Base-by-base conservation (phyloP, 202 grass and related monocot species). In the Schoenoplectus triqueter region DNA sequence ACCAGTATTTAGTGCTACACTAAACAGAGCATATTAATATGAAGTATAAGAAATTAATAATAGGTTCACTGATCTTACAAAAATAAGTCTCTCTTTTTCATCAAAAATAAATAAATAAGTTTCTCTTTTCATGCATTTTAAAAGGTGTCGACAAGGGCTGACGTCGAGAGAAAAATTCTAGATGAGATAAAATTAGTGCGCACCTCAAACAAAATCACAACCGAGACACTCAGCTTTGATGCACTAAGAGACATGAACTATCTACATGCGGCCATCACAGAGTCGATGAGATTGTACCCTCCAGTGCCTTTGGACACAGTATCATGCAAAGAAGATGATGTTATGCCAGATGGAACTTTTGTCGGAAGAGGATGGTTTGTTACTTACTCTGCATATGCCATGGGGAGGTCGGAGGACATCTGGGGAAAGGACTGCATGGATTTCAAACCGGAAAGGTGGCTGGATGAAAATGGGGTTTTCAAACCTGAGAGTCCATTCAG, bases 221-320 rank as follows among this genome's bases (percentile, higher is more conserved):
- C 64, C 3, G 67, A 31, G 40, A 78, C 81, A 39, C 84, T 92
- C 45, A 76, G 83, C 10, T 91, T 89, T 55, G 87, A 92, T 40
- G 87, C 83, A n/a, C 87, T 92, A 2, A 79, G 89, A 7, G 87
- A 83, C 3, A 91, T 95, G 90, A 86, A 91, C 62, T 92, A 92
- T 87, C 84, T 92, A 4, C 93, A 95, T 49, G 93, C 90, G 0
- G 85, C 90, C 21, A 78, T 92, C 63, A 88, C 89, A 0, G 90
- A 95, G 66, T 92, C 90, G 20, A 92, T 92, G 90, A 82, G 87
- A 66, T 44, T 91, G 51, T 92, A 91, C 81, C 87, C 90, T 3
- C 87, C 91, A 3, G 87, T 68, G 65, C 84, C 93, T n/a, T 41
- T 95, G 11, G 89, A 92, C 87, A 85, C 83, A 5, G 79, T 82